phyloP scores from a whole-genome alignment of 2,329 filamentous ascomycete species.

The Xylaria sp. region DNA sequence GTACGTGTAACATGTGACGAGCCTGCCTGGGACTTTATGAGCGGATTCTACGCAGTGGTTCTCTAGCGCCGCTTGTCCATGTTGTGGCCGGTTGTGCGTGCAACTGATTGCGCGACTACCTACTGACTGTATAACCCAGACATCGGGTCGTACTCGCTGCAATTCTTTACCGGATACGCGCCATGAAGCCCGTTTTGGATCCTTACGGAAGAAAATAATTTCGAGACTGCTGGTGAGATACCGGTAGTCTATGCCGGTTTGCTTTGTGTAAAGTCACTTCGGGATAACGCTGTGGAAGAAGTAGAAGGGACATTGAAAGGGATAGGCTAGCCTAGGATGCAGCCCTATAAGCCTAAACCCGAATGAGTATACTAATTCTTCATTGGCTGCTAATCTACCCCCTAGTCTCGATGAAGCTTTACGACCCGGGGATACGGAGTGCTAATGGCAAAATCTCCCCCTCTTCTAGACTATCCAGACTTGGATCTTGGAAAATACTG shows the following conservation, averaged over 20 bases:
- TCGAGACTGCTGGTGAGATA: not conserved
- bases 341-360: too few species aligned
- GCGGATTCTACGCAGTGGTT: too few species aligned
- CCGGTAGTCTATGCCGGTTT: not conserved
- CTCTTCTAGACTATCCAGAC: too few species aligned
- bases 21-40: not conserved
- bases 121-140: not conserved
- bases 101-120: constrained; percentile 11
- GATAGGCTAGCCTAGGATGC: not conserved
- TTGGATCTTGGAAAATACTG: too few species aligned
- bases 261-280: not conserved
- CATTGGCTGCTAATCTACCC: too few species aligned
- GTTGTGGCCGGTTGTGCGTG: constrained; percentile 56
- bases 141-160: not conserved
- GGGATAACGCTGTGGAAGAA: not conserved
- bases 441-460: too few species aligned
- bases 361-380: too few species aligned
- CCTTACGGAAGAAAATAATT: not conserved
- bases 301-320: too few species aligned
- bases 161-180: constrained; percentile 2
- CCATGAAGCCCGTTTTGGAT: not conserved
- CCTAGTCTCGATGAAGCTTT: too few species aligned
- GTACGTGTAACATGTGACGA: not conserved
- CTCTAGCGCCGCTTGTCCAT: constrained; percentile 59
- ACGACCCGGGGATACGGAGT: too few species aligned